Evolutionary conservation across 2,329 filamentous ascomycete species (phyloP).

Genomic region (Epichloe bromicola): DNA sequence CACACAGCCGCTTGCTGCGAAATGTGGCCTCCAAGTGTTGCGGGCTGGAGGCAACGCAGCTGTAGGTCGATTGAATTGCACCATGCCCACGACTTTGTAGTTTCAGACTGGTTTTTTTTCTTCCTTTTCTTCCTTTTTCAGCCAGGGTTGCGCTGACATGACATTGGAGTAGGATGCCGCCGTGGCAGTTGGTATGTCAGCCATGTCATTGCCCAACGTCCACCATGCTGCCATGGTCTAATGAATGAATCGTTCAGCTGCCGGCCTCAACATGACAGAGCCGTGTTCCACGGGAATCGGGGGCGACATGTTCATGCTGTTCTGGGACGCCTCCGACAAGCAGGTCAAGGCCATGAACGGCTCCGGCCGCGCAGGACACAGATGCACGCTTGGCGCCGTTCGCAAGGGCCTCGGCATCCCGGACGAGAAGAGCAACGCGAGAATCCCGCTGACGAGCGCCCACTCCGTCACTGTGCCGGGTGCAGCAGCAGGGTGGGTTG

Average conservation of each 20-base stretch:
- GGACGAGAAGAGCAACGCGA: slow-evolving; percentile 33
- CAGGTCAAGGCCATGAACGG: slow-evolving; percentile 82
- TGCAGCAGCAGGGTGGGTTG: slow-evolving; percentile 85
- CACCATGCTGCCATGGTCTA: not conserved
- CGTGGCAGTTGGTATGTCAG: slow-evolving; percentile 61
- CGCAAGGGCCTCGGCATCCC: slow-evolving; percentile 55
- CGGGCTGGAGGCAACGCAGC: slow-evolving; percentile 85
- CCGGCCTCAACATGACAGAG: slow-evolving; percentile 85
- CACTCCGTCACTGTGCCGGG: slow-evolving; percentile 82
- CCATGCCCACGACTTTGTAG: no score
- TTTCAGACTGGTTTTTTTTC: no score
- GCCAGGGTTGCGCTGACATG: slow-evolving; percentile 2
- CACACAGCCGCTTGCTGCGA: slow-evolving; percentile 78
- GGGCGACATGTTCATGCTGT: slow-evolving; percentile 94
- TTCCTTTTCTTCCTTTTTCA: no score
- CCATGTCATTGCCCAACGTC: not conserved
- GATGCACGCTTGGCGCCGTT: slow-evolving; percentile 56
- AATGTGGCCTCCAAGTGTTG: slow-evolving; percentile 77
- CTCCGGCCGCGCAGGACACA: slow-evolving; percentile 67
- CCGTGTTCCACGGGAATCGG: slow-evolving; percentile 89
- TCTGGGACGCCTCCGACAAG: slow-evolving; percentile 71
- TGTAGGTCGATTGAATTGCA: slow-evolving; percentile 37
- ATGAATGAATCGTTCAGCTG: slow-evolving; percentile 41
- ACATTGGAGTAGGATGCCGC: slow-evolving; percentile 64
- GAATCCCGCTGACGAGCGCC: slow-evolving; percentile 63